phyloP scores from a whole-genome alignment of 1,284 basidiomycete genomes.

The Melanopsichium pennsylvanicum region DNA sequence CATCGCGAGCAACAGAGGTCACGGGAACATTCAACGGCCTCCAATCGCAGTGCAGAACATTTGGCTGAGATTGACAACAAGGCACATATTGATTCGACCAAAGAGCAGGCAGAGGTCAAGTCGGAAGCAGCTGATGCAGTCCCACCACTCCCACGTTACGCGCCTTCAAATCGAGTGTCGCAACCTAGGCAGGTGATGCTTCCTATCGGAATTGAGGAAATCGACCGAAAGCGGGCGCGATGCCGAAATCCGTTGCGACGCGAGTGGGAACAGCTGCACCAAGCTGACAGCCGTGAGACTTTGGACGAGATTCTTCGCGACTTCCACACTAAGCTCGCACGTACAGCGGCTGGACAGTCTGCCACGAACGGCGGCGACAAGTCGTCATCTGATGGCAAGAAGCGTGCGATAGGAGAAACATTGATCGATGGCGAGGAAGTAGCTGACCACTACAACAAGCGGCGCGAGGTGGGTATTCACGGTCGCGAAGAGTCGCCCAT shows the following conservation, averaged over 20 bases:
- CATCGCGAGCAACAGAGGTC: too few relatives aligned
- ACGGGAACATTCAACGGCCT: too few relatives aligned
- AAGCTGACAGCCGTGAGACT: conserved; percentile 35
- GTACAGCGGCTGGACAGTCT: background rate
- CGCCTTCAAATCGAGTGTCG: conserved; percentile 42
- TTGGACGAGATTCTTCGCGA: conserved; percentile 41
- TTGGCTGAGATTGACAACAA: background rate
- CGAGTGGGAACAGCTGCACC: conserved; percentile 44
- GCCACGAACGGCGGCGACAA: background rate
- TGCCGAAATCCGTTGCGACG: conserved; percentile 51
- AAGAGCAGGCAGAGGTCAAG: background rate
- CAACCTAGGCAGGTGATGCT: conserved; percentile 34
- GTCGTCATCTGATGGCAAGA: conserved; percentile 10
- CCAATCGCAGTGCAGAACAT: background rate
- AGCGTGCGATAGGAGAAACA: conserved; percentile 18
- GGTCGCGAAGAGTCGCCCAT: conserved; percentile 91
- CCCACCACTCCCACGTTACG: conserved; percentile 36
- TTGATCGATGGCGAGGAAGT: conserved; percentile 46
- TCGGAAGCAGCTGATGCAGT: background rate
- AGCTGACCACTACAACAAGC: conserved; percentile 74
- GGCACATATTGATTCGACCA: background rate
- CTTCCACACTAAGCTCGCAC: conserved; percentile 18
- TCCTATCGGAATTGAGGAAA: conserved; percentile 48
- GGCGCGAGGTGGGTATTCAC: conserved; percentile 86
- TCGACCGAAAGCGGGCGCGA: conserved; percentile 34